Evolutionary conservation across 495 filamentous ascomycete genomes (phyloP), one percentile per base, ranked within the genome.

Genomic region (Bryoglossum gracile): DNA sequence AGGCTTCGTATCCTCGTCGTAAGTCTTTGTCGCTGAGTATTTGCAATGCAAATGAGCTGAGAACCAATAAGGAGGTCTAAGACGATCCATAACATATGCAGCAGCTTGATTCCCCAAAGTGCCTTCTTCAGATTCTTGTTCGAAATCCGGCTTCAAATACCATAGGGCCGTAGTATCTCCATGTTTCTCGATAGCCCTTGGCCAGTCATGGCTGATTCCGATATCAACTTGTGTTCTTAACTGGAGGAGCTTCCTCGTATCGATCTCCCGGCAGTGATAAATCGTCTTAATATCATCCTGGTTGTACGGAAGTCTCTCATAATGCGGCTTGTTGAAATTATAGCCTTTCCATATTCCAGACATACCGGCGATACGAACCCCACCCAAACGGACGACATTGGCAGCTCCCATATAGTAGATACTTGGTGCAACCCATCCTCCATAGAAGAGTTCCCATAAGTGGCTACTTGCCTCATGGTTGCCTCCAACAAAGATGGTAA

Each of bases 391-490:
- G 4, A 98, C 57, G 8, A 96, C 81, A 56, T 90, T 94, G 21
- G 92, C 86, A 10, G 89, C 89, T 34, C 92, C 92, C 56, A 97
- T 65, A 68, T 94, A 98, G 70, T 94, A 98, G 43, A 98, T 98
- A 44, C 91, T 95, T 14, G 86, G 89, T 1, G 91, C 91, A 1
- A 87, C 92, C 92, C 92, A 98, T 30, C 92, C 92, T 33, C 92
- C 92, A 62, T 97, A 94, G 68, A 87, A 94, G 2, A 98, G 76
- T 60, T 98, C 92, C 68, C 77, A 89, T 0, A 95, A 63, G 61
- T 96, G 75, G 25, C 84, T 88, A 51, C 84, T 81, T 0, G 92
- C 89, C 64, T 98, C 92, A 54, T 98, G 92, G 61, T 98, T 98
- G 6, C 92, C 92, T 30, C 82, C 90, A 41, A 95, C 77, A 64